Evolutionary conservation across 129 eudicot genomes (phyloP).

Genomic region (Flaveria trinervia): DNA sequence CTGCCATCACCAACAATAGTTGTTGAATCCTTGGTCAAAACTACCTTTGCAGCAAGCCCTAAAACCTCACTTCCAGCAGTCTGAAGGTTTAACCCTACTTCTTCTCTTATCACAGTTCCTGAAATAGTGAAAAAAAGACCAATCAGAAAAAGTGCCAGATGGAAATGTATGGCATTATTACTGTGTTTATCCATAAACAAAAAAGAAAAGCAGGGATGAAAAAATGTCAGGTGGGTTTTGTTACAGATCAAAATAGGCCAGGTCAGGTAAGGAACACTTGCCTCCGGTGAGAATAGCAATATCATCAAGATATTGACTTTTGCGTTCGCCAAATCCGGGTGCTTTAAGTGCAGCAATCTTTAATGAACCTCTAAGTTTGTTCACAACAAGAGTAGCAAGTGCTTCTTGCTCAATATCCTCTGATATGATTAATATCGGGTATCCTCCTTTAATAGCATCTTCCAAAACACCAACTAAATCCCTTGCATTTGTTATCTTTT

Average conservation of each 20-base stretch:
- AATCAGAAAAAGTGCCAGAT: background rate
- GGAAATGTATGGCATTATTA: slow-evolving; percentile 1
- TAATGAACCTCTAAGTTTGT: slow-evolving; percentile 67
- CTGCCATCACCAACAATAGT: slow-evolving; percentile 85
- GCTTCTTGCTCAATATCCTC: slow-evolving; percentile 86
- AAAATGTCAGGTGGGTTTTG: background rate
- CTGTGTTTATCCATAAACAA: background rate
- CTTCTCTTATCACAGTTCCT: slow-evolving; percentile 78
- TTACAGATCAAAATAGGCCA: background rate
- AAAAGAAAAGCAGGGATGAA: background rate
- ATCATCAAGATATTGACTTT: slow-evolving; percentile 70
- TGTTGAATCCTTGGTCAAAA: slow-evolving; percentile 62
- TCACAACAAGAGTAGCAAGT: slow-evolving; percentile 78
- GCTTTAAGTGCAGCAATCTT: slow-evolving; percentile 55
- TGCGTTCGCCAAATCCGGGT: slow-evolving; percentile 71
- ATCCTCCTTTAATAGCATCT: slow-evolving; percentile 69
- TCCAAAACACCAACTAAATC: slow-evolving; percentile 67
- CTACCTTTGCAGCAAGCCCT: slow-evolving; percentile 77
- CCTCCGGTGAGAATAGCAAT: slow-evolving; percentile 71
- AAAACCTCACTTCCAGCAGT: slow-evolving; percentile 63
- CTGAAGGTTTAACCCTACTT: slow-evolving; percentile 64
- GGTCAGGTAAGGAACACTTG: slow-evolving; percentile 2
- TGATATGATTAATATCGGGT: slow-evolving; percentile 57
- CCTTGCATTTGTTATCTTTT: slow-evolving; percentile 77
- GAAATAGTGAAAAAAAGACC: background rate